Base-by-base conservation (phyloP, 371 early-diverging fungal species). In the Mortierella sp. region DNA sequence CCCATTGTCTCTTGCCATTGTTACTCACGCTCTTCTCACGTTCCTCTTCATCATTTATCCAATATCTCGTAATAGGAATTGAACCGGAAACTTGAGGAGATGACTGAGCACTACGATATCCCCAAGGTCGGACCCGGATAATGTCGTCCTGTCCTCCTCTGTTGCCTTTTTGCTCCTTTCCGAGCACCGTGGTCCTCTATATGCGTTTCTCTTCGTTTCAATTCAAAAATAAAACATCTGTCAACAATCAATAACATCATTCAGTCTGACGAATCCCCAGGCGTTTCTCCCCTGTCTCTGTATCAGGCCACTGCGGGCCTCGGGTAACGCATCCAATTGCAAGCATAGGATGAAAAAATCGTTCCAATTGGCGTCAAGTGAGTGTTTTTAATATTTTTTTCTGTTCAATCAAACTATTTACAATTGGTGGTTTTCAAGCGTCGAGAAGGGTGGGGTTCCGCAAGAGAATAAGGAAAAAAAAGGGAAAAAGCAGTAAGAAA, bases 81-180 rank as follows among this genome's bases (percentile, higher is more conserved):
- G 55, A 93, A 94, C 73, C 87, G 90, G 48, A 92, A 92, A 65
- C 82, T 93, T 10, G 94, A 93, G 75, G 89, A 92, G 45, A 89
- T 94, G 77, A 93, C 93, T 45, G 94, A 94, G 82, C 94, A 94
- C 84, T 92, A 93, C 79, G 94, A 94, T 77, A 93, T 94, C 88
- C 94, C 94, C 75, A 94, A 94, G 79, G 94, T 94, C 68, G 93
- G 93, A 75, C 93, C 93, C 75, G 93, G 85, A 81, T 85, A 85
- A 85, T 47, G 68, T 50, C 34, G 28, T 28, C 19, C 13, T 28
- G 7, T 10, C 19, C 1, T 28, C 21, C n/a, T 34, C 24, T n/a
- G 6, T 21, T 24, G 8, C 21, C 3, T 24, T 34, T 9, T 34
- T 10, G 8, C 24, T 65, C 54, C 24, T 10, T 60, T 65, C 38